Percentiles rank a stretch among this genome's conserved stretches.
These are phyloP conservation scores for Leucosporidium creatinivorum DNA, from an alignment of 768 basidiomycete species.

Conservation along the genomic window DNA sequence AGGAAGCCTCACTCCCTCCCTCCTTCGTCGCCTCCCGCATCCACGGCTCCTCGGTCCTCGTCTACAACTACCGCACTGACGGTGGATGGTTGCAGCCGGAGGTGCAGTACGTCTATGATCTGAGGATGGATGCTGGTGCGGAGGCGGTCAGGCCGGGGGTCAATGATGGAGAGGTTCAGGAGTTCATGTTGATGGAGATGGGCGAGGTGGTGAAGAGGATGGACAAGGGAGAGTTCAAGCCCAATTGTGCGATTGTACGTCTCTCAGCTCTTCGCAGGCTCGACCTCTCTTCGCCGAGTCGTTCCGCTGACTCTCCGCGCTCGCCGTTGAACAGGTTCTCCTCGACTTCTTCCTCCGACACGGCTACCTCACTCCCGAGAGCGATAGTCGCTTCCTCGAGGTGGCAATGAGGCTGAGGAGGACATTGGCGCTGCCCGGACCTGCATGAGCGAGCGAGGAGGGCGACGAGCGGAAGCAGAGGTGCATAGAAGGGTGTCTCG, in stretches of 20 bases:
- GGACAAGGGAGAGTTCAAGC: constrained; percentile 70
- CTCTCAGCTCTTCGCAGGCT: no score
- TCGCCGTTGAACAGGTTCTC: constrained; percentile 52
- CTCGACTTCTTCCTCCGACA: constrained; percentile 83
- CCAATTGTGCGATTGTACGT: constrained; percentile 69
- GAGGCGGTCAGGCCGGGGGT: constrained; percentile 40
- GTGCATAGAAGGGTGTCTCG: no score
- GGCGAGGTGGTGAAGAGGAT: constrained; percentile 59
- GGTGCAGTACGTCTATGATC: constrained; percentile 79
- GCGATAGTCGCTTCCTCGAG: constrained; percentile 48
- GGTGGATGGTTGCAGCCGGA: constrained; percentile 63
- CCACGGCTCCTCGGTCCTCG: constrained; percentile 60
- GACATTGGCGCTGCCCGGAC: constrained; percentile 12
- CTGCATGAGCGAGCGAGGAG: background rate
- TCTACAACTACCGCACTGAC: constrained; percentile 68
- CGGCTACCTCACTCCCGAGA: constrained; percentile 77
- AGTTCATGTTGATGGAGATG: constrained; percentile 72
- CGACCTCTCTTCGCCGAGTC: background rate
- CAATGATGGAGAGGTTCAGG: constrained; percentile 90
- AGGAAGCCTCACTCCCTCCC: constrained; percentile 77
- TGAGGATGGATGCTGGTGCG: constrained; percentile 53
- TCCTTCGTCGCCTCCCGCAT: constrained; percentile 56
- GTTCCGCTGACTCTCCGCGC: no score
- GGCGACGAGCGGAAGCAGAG: no score
- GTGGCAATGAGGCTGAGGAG: constrained; percentile 7